Evolutionary conservation across 2,329 filamentous ascomycete species (phyloP), one percentile per base, ranked within the genome.

Genomic region (Curvularia sp.): DNA sequence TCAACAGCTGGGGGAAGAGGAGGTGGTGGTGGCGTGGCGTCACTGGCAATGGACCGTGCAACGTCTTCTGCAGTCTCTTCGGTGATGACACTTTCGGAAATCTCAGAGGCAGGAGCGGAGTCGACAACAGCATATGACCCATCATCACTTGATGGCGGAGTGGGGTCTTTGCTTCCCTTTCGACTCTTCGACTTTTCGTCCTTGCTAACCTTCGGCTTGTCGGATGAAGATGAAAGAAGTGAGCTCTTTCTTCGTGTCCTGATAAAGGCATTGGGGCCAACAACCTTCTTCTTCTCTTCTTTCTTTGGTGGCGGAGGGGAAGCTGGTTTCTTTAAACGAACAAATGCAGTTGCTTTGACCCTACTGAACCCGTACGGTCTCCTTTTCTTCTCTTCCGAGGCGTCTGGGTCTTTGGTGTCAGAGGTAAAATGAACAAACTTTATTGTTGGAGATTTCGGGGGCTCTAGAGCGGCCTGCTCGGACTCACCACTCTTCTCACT

Each of bases 391-490:
- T 38, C 46, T 13, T 64, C 70, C 35, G 46, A 47, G 35, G 71
- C 62, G 58, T 75, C 74, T 72, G 72, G 62, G 59, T 74, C 73
- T 73, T 76, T 77, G 56, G 72, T 71, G 70, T 77, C 73, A 74
- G 73, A 70, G 51, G 73, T 68, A 65, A 77, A 77, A 56, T 75
- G 74, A 50, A 77, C 73, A 58, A 63, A 69, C 57, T 77, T 77
- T 43, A 64, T 61, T 35, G 61, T 68, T 49, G 70, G 72, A 64
- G 69, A 72, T 56, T 69, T 68, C 50, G 66, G 67, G 70, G 71
- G 64, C 63, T 68, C 60, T 69, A 69, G 68, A 73, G 70, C 69
- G 53, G 62, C 68, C 68, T 64, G 72, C 71, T 75, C 72, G 65
- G 70, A 75, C 72, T 75, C 73, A 75, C 72, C 71, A 74, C 68